A percentile compares a stretch with the other conserved stretches of the same genome.
Evolutionary conservation across 225 moss, liverwort and hornwort genomes (phyloP).

Genomic region (Sphagnum tenellum): DNA sequence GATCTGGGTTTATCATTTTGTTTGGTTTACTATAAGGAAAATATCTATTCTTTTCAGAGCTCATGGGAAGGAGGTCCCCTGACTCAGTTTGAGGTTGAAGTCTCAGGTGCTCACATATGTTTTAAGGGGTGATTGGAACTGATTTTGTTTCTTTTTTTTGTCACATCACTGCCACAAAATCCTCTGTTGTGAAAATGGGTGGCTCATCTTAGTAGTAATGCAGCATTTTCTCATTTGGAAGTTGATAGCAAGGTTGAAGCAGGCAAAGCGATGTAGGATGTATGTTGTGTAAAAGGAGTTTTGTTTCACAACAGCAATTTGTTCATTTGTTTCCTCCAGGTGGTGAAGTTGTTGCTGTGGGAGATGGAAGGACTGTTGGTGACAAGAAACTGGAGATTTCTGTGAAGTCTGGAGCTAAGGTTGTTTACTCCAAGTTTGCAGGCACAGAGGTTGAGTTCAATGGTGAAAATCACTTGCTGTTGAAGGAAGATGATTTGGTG

Average conservation of each 20-base stretch:
- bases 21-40: too few relatives aligned
- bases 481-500: constrained; percentile 89
- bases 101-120: too few relatives aligned
- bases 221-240: too few relatives aligned
- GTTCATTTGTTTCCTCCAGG: constrained; percentile 5
- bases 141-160: too few relatives aligned
- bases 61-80: too few relatives aligned
- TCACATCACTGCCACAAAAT: too few relatives aligned
- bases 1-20: too few relatives aligned
- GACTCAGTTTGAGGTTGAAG: too few relatives aligned
- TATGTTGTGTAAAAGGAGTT: too few relatives aligned
- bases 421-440: constrained; percentile 92
- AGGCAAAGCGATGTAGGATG: too few relatives aligned
- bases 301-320: background rate
- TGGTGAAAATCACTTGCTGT: constrained; percentile 57
- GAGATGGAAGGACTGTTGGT: constrained; percentile 60
- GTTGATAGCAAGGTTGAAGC: background rate
- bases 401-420: constrained; percentile 58
- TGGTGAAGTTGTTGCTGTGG: constrained; percentile 88
- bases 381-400: constrained; percentile 64
- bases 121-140: too few relatives aligned
- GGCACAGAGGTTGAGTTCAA: constrained; percentile 97
- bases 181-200: background rate
- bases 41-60: too few relatives aligned
- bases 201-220: background rate